Base-by-base conservation (phyloP, 2,329 filamentous ascomycete species). In the Fusarium sp. region DNA sequence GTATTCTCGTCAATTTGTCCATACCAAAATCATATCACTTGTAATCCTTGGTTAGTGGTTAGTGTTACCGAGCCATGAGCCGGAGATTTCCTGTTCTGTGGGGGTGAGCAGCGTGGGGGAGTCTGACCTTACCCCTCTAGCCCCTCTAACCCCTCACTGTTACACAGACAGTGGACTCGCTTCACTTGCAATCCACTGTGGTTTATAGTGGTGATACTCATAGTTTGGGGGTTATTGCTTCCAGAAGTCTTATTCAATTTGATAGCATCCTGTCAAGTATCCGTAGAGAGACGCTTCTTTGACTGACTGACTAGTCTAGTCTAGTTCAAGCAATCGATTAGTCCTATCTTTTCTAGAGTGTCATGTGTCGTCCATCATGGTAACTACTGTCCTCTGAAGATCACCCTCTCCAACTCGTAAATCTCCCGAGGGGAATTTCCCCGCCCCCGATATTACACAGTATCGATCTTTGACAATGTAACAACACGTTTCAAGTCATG, bases 21-120 rank as follows among this genome's bases (percentile, higher is more conserved):
- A 7, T 21, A 20, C 32, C 8, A 42, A 23, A 52, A 52, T 64
- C 42, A 59, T 10, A 43, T 50, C 43, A 34, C 26, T 28, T 34
- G 30, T 51, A 46, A 62, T 62, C 10, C 26, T 11, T 28, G 26
- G 26, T 28, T n/a, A n/a, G n/a, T n/a, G n/a, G n/a, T 62, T 10
- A 30, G 20, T 21, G 45, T 40, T 42, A 46, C 56, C 26, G 21
- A 32, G 50, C 49, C 57, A 62, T 62, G 58, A 61, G 54, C 53
- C 21, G 48, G 44, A 38, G n/a, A n/a, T 45, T 44, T 20, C 32
- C 14, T 34, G 17, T 34, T 8, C 32, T 57, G 38, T 51, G 28
- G 32, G 26, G 40, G 48, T 69, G 65, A 65, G 65, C 65, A 65
- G 61, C 65, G 66, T 62, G 65, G 65, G 56, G 52, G 57, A 45